Conservation (phyloP, 768 basidiomycete genomes). For the Phallus indusiatus region DNA sequence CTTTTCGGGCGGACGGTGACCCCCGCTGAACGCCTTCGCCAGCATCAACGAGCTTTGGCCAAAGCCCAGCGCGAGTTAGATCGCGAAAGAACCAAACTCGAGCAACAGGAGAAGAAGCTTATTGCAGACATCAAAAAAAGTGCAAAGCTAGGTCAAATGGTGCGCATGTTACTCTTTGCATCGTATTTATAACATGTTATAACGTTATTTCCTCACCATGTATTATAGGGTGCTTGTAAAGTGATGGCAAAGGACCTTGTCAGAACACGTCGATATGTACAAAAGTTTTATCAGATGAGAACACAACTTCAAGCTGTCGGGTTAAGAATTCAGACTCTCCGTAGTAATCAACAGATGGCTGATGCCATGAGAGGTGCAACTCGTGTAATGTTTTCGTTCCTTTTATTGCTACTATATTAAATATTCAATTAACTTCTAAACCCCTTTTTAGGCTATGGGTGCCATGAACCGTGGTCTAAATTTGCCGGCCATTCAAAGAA, state of each 20-base stretch:
- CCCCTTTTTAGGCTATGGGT: constrained; percentile 83
- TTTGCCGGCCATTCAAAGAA: constrained; percentile 86
- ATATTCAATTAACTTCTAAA: neutral
- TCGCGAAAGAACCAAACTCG: constrained; percentile 87
- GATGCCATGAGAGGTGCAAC: constrained; percentile 99
- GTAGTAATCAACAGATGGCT: constrained; percentile 99
- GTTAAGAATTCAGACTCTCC: constrained; percentile 87
- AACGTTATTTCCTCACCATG: neutral
- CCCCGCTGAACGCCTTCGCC: constrained; percentile 91
- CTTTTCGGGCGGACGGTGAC: constrained; percentile 92
- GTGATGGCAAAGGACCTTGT: constrained; percentile 99
- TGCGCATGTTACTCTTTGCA: constrained; percentile 23
- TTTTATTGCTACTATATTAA: neutral
- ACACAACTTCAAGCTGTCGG: constrained; percentile 96
- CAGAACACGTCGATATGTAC: constrained; percentile 86
- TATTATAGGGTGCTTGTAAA: constrained; percentile 86
- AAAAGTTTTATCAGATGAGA: constrained; percentile 98
- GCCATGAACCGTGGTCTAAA: constrained; percentile 96
- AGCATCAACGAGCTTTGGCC: constrained; percentile 91
- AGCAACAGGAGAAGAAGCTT: constrained; percentile 95
- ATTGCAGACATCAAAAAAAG: constrained; percentile 93
- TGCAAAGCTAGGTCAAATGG: constrained; percentile 92
- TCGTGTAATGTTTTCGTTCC: constrained; percentile 49
- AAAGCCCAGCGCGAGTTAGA: constrained; percentile 98
- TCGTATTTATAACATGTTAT: neutral